phyloP scores from a whole-genome alignment of 1,284 basidiomycete species.

The Trametes polyzona region DNA sequence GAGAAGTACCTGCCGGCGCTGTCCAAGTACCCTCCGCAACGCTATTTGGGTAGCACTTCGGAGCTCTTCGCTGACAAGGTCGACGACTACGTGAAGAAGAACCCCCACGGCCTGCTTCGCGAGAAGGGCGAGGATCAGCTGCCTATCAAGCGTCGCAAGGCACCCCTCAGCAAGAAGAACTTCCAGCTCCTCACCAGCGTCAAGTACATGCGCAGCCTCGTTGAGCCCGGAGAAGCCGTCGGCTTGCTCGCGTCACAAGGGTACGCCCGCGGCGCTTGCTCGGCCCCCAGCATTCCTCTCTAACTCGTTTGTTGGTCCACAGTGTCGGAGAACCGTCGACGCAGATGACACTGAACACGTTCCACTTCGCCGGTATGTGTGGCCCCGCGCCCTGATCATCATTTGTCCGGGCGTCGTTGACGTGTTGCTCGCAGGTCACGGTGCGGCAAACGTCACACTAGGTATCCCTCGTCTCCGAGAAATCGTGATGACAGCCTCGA shows the following conservation, averaged over 20 bases:
- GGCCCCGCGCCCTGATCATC: constrained; percentile 14
- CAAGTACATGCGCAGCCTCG: constrained; percentile 91
- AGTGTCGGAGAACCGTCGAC: constrained; percentile 99
- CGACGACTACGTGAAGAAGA: constrained; percentile 80
- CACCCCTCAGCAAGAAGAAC: constrained; percentile 56
- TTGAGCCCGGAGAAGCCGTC: constrained; percentile 98
- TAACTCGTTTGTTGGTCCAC: constrained; percentile 19
- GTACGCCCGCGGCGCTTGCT: constrained; percentile 47
- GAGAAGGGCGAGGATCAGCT: constrained; percentile 52
- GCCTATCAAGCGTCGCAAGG: constrained; percentile 50
- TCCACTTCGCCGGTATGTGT: constrained; percentile 93
- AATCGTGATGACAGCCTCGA: constrained; percentile 99
- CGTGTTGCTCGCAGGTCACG: constrained; percentile 70
- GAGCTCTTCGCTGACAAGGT: constrained; percentile 90
- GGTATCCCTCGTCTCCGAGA: constrained; percentile 99
- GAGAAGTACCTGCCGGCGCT: constrained; percentile 75
- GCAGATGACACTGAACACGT: constrained; percentile 99
- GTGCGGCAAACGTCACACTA: constrained; percentile 98
- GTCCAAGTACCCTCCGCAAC: constrained; percentile 78
- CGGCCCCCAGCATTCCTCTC: not conserved
- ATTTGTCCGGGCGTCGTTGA: constrained; percentile 11
- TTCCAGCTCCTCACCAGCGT: constrained; percentile 87
- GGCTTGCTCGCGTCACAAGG: constrained; percentile 98
- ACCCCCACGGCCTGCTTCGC: constrained; percentile 77
- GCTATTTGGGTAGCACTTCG: constrained; percentile 89